Evolutionary conservation across 495 filamentous ascomycete species (phyloP), one percentile per base, ranked within the genome.

Genomic region (Aspergillus saccharolyticus): DNA sequence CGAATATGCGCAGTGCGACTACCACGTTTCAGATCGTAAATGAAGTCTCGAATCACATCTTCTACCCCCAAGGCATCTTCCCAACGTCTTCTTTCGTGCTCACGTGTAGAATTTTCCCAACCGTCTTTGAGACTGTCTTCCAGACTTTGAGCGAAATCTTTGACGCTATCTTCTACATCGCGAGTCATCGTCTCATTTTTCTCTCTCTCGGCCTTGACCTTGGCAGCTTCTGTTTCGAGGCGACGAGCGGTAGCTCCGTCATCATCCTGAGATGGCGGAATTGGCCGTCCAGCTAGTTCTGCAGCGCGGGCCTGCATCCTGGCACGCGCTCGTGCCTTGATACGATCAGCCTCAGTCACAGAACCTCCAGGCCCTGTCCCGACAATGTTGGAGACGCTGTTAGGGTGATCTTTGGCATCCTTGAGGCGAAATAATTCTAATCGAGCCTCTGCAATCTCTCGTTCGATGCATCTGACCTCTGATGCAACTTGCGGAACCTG

Each of bases 251-350:
- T 86, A 10, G 90, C 89, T 54, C 83, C 89, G 6, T 84, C 79
- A 65, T 91, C 88, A 56, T 89, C 84, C 42, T 81, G 80, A 49
- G 72, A 75, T 12, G 78, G 70, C 15, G 78, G 73, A 22, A 85
- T 72, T 60, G 90, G 89, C 67, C 85, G 88, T 42, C 95, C 95
- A 45, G 91, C 89, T 61, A 99, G 75, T 42, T 92, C 93, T 50
- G 95, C 95, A 62, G 93, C 89, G 44, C 93, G 87, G 59, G 96
- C 91, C 75, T 97, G 92, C 94, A 99, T 97, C 83, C 96, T 94
- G 42, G 92, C 92, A 70, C 90, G 96, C 30, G 95, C 92, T 50
- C 92, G 85, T 20, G 95, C 95, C 73, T 96, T 96, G 51, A 97
- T 84, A 24, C 93, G 82, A 72, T 99, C 95, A 0, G 90, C 86